Percentiles rank a stretch among this genome's conserved stretches.
Conservation (phyloP, 2,329 filamentous ascomycete species). For the Phyllosticta capitalensis region DNA sequence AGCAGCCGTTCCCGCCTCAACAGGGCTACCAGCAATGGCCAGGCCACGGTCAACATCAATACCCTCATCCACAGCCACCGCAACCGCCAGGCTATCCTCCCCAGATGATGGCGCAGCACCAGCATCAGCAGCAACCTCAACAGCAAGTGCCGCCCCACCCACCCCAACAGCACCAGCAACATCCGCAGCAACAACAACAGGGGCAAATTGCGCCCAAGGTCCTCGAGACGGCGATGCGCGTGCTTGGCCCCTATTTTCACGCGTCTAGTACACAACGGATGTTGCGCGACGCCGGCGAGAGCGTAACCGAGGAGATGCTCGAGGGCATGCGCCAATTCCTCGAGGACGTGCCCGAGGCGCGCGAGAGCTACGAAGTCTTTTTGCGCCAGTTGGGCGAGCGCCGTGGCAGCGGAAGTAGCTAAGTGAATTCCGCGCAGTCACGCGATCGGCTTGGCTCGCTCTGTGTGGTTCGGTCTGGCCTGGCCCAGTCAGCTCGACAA, state of each 20-base stretch:
- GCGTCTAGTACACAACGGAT: conserved; percentile 33
- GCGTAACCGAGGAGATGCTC: conserved; percentile 50
- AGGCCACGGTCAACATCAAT: conserved; percentile 12
- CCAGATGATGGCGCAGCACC: conserved; percentile 19
- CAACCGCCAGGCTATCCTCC: neutral
- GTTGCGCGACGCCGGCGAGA: conserved; percentile 23
- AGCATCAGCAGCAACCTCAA: conserved; percentile 13
- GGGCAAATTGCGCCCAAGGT: conserved; percentile 7
- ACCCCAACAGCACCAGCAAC: conserved; percentile 10
- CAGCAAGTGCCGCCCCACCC: conserved; percentile 3
- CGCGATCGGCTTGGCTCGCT: too few species aligned
- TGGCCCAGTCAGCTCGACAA: too few species aligned
- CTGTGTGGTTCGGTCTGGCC: too few species aligned
- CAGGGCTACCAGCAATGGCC: conserved; percentile 12
- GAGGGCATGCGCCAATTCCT: conserved; percentile 61
- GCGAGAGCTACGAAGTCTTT: conserved; percentile 43
- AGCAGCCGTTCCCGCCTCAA: conserved; percentile 23
- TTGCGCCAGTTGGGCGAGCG: conserved; percentile 6
- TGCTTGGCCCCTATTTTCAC: conserved; percentile 35
- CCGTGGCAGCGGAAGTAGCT: neutral
- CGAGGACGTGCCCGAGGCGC: conserved; percentile 53
- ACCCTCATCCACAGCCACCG: neutral
- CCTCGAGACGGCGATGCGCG: conserved; percentile 30
- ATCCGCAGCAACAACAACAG: neutral
- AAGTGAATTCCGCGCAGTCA: neutral